phyloP scores from a whole-genome alignment of 306 rosid genomes.

The Quercus wislizeni region DNA sequence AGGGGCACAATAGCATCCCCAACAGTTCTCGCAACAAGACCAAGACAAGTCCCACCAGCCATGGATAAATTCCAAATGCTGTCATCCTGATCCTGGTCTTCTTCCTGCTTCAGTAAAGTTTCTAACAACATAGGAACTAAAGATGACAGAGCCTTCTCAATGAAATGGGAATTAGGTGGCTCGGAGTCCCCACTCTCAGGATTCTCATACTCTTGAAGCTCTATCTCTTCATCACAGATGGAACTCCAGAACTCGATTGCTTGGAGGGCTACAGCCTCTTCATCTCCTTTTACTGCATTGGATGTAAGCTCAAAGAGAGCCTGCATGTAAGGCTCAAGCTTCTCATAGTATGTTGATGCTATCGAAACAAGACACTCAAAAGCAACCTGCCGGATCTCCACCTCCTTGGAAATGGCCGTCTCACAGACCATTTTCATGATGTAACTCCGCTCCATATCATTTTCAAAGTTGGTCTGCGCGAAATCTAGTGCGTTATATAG shows the following conservation, averaged over 20 bases:
- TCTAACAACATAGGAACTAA: constrained; percentile 38
- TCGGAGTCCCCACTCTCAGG: constrained; percentile 25
- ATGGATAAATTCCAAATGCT: constrained; percentile 34
- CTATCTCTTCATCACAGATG: constrained; percentile 39
- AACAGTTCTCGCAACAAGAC: constrained; percentile 36
- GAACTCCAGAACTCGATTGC: constrained; percentile 46
- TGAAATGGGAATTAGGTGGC: constrained; percentile 21
- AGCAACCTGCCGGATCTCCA: constrained; percentile 34
- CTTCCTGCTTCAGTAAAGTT: constrained; percentile 39
- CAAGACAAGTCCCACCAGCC: constrained; percentile 44
- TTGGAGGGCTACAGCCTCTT: constrained; percentile 34
- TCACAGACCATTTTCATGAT: constrained; percentile 38
- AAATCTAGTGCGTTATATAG: constrained; percentile 36
- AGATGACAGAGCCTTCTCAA: constrained; percentile 30
- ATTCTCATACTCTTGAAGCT: constrained; percentile 29
- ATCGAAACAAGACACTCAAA: constrained; percentile 44
- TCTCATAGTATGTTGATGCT: constrained; percentile 34
- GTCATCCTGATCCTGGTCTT: constrained; percentile 35
- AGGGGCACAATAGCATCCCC: constrained; percentile 33
- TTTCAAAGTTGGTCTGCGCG: constrained; percentile 34
- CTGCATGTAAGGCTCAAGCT: constrained; percentile 36
- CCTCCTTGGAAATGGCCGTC: constrained; percentile 35
- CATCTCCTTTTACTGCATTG: constrained; percentile 36
- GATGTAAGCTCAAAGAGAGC: constrained; percentile 37
- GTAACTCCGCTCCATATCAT: constrained; percentile 34